Conservation (phyloP, 345 rosid genomes). For the Eucalyptus urophylla region DNA sequence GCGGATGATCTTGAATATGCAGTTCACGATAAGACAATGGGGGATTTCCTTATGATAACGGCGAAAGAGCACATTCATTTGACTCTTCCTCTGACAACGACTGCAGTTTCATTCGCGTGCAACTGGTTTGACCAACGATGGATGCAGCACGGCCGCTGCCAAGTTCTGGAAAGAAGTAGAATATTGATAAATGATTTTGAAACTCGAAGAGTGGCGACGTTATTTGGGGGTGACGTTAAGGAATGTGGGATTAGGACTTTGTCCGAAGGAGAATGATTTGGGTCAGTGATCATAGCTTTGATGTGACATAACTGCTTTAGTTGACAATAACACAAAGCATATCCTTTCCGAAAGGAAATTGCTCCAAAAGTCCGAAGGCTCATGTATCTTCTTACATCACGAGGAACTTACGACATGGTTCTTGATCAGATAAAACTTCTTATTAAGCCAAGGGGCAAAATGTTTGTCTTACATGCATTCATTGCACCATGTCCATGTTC, state of each 20-base stretch:
- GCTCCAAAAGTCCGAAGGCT: neutral
- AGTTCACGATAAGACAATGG: neutral
- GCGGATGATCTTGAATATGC: neutral
- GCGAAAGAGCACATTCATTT: neutral
- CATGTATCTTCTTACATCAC: neutral
- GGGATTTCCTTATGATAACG: neutral
- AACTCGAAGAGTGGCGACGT: neutral
- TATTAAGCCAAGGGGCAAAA: neutral
- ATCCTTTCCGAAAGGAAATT: neutral
- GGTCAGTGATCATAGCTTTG: neutral
- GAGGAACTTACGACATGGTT: neutral
- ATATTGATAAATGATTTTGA: neutral
- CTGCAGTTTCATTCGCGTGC: neutral
- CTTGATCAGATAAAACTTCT: neutral
- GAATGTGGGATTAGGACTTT: neutral
- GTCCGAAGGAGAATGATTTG: neutral
- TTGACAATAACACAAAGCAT: neutral
- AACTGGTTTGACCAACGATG: neutral
- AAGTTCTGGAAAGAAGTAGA: neutral
- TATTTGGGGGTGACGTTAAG: neutral
- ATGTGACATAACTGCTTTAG: neutral
- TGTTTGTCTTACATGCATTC: neutral
- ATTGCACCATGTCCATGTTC: neutral
- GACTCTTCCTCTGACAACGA: neutral
- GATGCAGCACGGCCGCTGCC: neutral